phyloP scores from a whole-genome alignment of 352 stramenopile genomes.

The Globisporangium splendens region DNA sequence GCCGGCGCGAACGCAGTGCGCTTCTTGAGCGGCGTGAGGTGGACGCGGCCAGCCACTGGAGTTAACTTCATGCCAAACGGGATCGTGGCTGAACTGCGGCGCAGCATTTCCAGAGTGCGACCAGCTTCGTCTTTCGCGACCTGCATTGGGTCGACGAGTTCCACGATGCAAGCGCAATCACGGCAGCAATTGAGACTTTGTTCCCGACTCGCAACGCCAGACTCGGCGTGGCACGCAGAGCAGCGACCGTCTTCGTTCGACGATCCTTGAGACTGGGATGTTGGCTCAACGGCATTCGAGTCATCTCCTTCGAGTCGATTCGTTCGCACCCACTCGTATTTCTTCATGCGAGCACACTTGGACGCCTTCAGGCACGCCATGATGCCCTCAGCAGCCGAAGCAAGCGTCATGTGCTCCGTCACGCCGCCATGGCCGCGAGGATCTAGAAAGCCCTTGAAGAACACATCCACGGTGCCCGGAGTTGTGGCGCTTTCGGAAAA shows the following conservation, averaged over 20 bases:
- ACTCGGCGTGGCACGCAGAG: slow-evolving; percentile 8
- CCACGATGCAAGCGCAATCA: slow-evolving; percentile 10
- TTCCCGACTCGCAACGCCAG: slow-evolving; percentile 1
- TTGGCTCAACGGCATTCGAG: no score
- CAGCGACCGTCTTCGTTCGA: slow-evolving; percentile 3
- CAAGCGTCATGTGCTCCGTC: slow-evolving; percentile 17
- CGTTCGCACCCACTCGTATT: slow-evolving; percentile 30
- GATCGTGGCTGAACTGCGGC: not conserved
- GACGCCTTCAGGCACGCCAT: slow-evolving; percentile 18
- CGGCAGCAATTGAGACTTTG: slow-evolving; percentile 9
- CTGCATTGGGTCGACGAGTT: slow-evolving; percentile 9
- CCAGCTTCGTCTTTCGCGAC: slow-evolving; percentile 15
- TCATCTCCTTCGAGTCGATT: no score
- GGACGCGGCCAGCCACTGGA: slow-evolving; percentile 10
- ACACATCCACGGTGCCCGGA: slow-evolving; percentile 20
- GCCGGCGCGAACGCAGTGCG: not conserved
- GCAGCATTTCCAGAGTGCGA: slow-evolving; percentile 8
- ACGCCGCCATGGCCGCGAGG: slow-evolving; percentile 24
- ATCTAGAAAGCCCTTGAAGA: slow-evolving; percentile 36
- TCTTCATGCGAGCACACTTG: slow-evolving; percentile 19
- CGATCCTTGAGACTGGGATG: not conserved
- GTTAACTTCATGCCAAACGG: no score
- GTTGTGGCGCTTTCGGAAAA: slow-evolving; percentile 20
- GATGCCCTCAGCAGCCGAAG: slow-evolving; percentile 18
- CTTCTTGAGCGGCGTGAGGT: slow-evolving; percentile 22